Conservation (phyloP, 306 rosid genomes). For the Trifolium pratense region DNA sequence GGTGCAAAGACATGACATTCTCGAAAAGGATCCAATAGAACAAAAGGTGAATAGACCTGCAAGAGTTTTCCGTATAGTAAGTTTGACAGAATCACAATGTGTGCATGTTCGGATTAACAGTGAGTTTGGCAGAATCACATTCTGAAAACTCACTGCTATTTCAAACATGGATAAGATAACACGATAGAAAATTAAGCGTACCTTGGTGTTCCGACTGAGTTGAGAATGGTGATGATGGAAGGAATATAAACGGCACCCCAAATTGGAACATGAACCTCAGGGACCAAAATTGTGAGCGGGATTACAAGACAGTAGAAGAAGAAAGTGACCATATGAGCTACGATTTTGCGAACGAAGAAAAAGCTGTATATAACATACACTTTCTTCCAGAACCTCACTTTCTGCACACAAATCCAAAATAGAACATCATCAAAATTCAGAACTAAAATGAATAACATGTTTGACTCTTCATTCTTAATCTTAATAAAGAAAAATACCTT, state of each 20-base stretch:
- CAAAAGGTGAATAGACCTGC: conserved; percentile 90
- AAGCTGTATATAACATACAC: conserved; percentile 93
- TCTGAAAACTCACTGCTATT: neutral
- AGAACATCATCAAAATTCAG: neutral
- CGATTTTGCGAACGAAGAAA: conserved; percentile 94
- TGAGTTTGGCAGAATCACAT: neutral
- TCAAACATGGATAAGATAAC: neutral
- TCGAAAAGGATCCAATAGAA: conserved; percentile 99
- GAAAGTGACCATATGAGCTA: conserved; percentile 96
- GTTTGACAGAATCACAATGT: neutral
- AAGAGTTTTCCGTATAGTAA: conserved; percentile 9
- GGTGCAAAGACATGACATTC: conserved; percentile 97
- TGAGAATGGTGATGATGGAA: conserved; percentile 92
- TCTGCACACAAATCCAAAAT: conserved; percentile 56
- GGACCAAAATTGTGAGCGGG: conserved; percentile 92
- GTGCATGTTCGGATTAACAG: neutral
- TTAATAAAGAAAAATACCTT: conserved; percentile 56
- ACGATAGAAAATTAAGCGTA: conserved; percentile 28
- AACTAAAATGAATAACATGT: conserved; percentile 1
- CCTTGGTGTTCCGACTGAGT: conserved; percentile 99
- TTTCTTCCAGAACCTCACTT: conserved; percentile 91
- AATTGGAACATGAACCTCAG: conserved; percentile 95
- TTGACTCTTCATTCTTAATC: neutral
- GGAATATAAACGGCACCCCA: conserved; percentile 99
- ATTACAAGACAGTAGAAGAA: conserved; percentile 90